Evolutionary conservation across 2,329 filamentous ascomycete genomes (phyloP).

Genomic region (Amylocarpus encephaloides): DNA sequence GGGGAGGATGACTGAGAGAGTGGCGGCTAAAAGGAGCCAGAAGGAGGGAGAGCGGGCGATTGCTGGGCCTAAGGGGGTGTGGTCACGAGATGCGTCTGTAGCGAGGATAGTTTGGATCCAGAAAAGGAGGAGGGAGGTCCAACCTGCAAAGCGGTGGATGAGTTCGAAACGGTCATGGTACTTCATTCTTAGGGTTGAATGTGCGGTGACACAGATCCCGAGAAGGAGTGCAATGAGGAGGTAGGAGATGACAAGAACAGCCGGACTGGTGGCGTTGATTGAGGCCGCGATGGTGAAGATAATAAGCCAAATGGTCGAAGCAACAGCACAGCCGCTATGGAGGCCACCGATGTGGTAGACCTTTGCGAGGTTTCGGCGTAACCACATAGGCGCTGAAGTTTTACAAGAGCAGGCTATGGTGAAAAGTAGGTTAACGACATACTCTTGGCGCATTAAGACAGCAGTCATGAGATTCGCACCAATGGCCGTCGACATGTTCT

Average conservation of each 20-base stretch:
- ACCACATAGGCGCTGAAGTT: conserved; percentile 39
- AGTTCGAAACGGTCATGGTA: conserved; percentile 66
- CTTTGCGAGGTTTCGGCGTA: conserved; percentile 42
- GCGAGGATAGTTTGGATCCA: conserved; percentile 56
- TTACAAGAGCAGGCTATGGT: conserved; percentile 40
- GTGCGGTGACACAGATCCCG: conserved; percentile 54
- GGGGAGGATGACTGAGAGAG: conserved; percentile 60
- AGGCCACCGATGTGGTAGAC: conserved; percentile 48
- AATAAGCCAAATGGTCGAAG: conserved; percentile 42
- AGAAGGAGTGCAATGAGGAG: conserved; percentile 51
- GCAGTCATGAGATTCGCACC: conserved; percentile 34
- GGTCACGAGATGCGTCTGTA: conserved; percentile 37
- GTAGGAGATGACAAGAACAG: conserved; percentile 43
- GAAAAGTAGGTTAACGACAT: conserved; percentile 47
- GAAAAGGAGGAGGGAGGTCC: conserved; percentile 58
- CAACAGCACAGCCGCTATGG: conserved; percentile 45
- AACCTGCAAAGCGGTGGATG: conserved; percentile 66
- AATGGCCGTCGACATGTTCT: neutral
- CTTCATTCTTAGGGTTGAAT: conserved; percentile 55
- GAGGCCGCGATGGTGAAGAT: conserved; percentile 33
- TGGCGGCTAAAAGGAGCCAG: conserved; percentile 65
- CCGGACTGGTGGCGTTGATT: neutral
- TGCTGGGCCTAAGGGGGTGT: conserved; percentile 18
- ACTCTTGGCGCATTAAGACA: conserved; percentile 48
- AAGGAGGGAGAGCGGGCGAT: conserved; percentile 47